A percentile compares a stretch with the other conserved stretches of the same genome.
These are phyloP conservation scores for Neurospora sp. DNA, from an alignment of 495 filamentous ascomycete species.

Conservation along the genomic window DNA sequence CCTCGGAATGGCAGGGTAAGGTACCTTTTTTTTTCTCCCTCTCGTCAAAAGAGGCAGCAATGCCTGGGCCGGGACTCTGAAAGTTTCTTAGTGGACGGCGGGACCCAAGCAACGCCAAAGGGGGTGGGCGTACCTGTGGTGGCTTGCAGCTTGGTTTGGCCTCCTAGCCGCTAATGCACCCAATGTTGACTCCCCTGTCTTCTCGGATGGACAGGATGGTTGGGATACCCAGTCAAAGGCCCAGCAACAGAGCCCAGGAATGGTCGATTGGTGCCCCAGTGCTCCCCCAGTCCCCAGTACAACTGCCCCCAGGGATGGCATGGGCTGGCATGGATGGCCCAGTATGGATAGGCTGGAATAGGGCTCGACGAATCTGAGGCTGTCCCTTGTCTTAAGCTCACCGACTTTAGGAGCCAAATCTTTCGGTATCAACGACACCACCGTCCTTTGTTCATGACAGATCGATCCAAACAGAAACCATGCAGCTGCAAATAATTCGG, in stretches of 20 bases:
- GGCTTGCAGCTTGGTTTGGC: conserved; percentile 16
- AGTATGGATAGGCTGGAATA: neutral
- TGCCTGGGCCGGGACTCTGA: neutral
- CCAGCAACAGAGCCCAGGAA: neutral
- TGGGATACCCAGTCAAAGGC: neutral
- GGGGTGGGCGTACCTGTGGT: conserved; percentile 13
- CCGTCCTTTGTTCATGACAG: conserved; percentile 1
- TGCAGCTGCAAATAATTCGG: conserved; percentile 7
- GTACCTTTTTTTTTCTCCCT: neutral
- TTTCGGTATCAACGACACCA: conserved; percentile 13
- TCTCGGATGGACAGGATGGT: conserved; percentile 6
- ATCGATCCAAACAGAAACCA: conserved; percentile 7
- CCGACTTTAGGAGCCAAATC: conserved; percentile 21
- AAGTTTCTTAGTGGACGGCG: neutral
- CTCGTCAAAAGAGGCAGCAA: neutral
- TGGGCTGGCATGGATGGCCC: neutral
- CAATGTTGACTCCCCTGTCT: conserved; percentile 13
- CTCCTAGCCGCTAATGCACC: conserved; percentile 19
- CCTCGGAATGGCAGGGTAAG: neutral
- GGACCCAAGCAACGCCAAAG: conserved; percentile 11
- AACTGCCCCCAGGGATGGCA: neutral
- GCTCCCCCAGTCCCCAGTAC: neutral
- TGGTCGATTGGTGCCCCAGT: neutral
- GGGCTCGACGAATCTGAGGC: neutral
- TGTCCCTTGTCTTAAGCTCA: conserved; percentile 22